Evolutionary conservation across 2,329 filamentous ascomycete species (phyloP).

Genomic region (Neopestalotiopsis sp.): DNA sequence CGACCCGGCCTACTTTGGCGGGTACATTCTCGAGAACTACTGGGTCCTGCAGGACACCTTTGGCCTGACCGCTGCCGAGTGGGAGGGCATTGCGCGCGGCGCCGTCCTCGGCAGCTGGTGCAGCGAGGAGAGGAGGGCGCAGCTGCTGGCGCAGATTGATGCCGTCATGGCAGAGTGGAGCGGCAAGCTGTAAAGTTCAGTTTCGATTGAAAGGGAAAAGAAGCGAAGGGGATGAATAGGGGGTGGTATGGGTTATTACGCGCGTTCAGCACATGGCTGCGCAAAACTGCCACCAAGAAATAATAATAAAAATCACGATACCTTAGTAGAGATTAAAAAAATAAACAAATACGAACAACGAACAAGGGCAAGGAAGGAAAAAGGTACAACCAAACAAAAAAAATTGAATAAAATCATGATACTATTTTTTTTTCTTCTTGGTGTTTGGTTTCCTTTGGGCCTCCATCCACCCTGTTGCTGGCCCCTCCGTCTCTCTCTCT

Average conservation of each 20-base stretch:
- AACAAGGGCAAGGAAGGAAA: neutral
- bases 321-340: no score
- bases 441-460: neutral
- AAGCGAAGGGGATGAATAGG: no score
- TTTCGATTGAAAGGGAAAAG: no score
- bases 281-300: no score
- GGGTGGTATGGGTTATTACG: no score
- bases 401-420: neutral
- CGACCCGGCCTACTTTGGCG: slow-evolving; percentile 78
- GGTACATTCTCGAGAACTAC: slow-evolving; percentile 78
- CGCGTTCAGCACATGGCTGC: no score
- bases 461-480: neutral
- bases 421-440: neutral
- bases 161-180: slow-evolving; percentile 36
- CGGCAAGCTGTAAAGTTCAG: slow-evolving; percentile 13
- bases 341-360: no score
- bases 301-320: no score
- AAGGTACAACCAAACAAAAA: neutral
- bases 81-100: slow-evolving; percentile 66
- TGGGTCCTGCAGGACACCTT: slow-evolving; percentile 78
- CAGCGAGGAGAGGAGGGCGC: slow-evolving; percentile 63
- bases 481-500: no score
- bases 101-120: slow-evolving; percentile 76
- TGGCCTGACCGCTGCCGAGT: slow-evolving; percentile 65
- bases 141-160: slow-evolving; percentile 56